Conservation (phyloP, 2,329 filamentous ascomycete genomes). For the Fusarium ambrosium region DNA sequence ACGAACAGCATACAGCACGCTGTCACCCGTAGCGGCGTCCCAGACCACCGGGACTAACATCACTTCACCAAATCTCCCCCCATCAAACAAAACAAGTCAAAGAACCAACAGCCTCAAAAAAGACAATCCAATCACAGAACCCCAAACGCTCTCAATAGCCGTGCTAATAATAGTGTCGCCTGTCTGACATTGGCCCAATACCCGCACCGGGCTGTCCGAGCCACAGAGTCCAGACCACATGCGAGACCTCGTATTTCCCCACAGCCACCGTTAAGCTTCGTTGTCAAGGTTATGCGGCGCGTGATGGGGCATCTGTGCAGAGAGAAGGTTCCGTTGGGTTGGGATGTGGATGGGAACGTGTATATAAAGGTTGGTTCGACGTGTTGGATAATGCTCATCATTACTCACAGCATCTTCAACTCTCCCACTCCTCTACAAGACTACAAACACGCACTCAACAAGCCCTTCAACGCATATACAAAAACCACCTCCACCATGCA, state of each 20-base stretch:
- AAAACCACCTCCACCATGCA: slow-evolving; percentile 45
- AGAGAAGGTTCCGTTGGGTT: background rate
- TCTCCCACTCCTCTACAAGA: background rate
- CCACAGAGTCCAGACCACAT: background rate
- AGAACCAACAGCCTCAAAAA: background rate
- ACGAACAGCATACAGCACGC: background rate
- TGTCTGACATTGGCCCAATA: background rate
- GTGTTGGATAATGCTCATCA: background rate
- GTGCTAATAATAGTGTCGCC: background rate
- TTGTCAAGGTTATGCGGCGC: background rate
- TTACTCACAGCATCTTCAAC: slow-evolving; percentile 5
- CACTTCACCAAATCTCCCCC: background rate
- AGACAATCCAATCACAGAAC: background rate
- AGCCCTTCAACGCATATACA: too few species aligned
- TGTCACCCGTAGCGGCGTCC: background rate
- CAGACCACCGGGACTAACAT: background rate
- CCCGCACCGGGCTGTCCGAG: background rate
- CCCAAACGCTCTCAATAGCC: background rate
- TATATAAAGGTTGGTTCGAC: slow-evolving; percentile 31
- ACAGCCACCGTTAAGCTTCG: background rate
- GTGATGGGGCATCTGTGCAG: background rate
- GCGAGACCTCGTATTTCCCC: background rate
- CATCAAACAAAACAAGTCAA: background rate
- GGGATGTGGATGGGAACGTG: background rate
- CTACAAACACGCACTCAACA: background rate